Evolutionary conservation across 2,329 filamentous ascomycete genomes (phyloP).

Genomic region (Metarhizium album): DNA sequence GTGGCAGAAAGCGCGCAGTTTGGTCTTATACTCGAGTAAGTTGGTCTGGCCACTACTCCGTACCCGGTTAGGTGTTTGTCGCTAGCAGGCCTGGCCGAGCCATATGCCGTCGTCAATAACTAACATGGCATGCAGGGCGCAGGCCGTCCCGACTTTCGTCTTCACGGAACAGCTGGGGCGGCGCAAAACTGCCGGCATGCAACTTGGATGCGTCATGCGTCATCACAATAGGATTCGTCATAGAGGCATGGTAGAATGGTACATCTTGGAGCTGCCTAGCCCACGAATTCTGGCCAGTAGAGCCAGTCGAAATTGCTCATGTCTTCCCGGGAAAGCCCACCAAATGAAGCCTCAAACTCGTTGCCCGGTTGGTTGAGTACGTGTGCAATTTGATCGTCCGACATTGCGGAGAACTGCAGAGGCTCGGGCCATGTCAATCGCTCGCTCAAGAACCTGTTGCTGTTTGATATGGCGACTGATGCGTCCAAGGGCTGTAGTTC

Average conservation of each 20-base stretch:
- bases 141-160: constrained; percentile 34
- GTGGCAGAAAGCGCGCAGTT: no score
- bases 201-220: background rate
- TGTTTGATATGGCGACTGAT: constrained; percentile 11
- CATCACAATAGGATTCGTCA: background rate
- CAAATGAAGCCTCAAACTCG: constrained; percentile 43
- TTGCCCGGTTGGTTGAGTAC: constrained; percentile 53
- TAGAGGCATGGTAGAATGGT: background rate
- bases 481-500: constrained; percentile 10
- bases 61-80: no score
- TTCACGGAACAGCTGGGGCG: constrained; percentile 33
- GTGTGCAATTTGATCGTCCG: constrained; percentile 56
- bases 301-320: constrained; percentile 48
- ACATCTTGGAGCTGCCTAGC: background rate
- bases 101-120: no score
- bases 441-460: constrained; percentile 16
- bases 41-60: no score
- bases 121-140: constrained; percentile 17
- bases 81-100: no score
- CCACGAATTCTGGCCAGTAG: constrained; percentile 34
- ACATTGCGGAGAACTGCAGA: constrained; percentile 58
- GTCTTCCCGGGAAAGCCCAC: constrained; percentile 48
- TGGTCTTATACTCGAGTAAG: no score
- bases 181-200: background rate
- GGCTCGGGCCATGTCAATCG: constrained; percentile 34